Evolutionary conservation across 352 stramenopile species (phyloP).

Genomic region (Globisporangium solare): DNA sequence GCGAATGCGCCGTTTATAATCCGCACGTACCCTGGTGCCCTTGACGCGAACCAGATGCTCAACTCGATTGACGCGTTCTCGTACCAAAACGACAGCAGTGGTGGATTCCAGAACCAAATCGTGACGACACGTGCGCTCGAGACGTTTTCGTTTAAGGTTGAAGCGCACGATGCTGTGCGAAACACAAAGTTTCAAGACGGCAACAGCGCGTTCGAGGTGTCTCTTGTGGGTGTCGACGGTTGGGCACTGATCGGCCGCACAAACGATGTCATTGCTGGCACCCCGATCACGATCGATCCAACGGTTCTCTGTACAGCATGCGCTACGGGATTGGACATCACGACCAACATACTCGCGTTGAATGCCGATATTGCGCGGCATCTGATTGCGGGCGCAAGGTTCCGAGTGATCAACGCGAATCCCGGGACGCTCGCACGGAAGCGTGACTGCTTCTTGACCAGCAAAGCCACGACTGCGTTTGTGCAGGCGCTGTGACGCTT

Average conservation of each 20-base stretch:
- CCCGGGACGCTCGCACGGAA: slow-evolving; percentile 39
- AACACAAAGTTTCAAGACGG: slow-evolving; percentile 90
- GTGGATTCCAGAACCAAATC: slow-evolving; percentile 13
- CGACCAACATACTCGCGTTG: slow-evolving; percentile 42
- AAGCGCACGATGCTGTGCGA: slow-evolving; percentile 65
- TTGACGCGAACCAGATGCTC: slow-evolving; percentile 47
- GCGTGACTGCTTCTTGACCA: slow-evolving; percentile 71
- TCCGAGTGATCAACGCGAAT: slow-evolving; percentile 64
- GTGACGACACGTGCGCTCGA: slow-evolving; percentile 36
- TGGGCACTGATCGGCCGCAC: slow-evolving; percentile 87
- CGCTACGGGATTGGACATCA: slow-evolving; percentile 35
- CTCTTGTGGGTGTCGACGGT: slow-evolving; percentile 66
- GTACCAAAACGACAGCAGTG: slow-evolving; percentile 22
- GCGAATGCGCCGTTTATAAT: slow-evolving; percentile 54
- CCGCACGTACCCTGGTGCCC: slow-evolving; percentile 67
- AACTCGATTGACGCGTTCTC: slow-evolving; percentile 61
- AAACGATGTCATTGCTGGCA: slow-evolving; percentile 59
- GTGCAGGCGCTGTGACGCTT: slow-evolving; percentile 21
- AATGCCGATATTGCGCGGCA: slow-evolving; percentile 53
- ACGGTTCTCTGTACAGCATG: slow-evolving; percentile 54
- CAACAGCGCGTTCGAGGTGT: slow-evolving; percentile 75
- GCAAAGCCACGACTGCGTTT: slow-evolving; percentile 39
- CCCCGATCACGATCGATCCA: slow-evolving; percentile 40
- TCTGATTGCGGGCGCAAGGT: slow-evolving; percentile 49
- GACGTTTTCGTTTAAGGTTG: slow-evolving; percentile 66